A percentile compares a stretch with the other conserved stretches of the same genome.
phyloP scores from a whole-genome alignment of 2,329 filamentous ascomycete genomes.

The Exophiala lecanii-corni region DNA sequence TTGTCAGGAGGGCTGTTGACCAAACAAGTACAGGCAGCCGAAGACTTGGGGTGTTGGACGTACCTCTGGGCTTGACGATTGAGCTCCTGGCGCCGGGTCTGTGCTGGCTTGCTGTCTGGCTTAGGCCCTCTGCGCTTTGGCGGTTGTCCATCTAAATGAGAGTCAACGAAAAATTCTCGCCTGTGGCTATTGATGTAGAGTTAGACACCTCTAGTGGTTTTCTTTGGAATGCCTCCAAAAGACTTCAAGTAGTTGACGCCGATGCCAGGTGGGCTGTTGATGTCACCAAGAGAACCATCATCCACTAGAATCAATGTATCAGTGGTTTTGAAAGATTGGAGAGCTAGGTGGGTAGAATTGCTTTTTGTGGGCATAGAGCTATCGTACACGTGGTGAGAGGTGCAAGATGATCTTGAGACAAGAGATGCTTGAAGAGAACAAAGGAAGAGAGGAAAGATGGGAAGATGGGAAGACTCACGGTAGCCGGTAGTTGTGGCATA shows the following conservation, averaged over 20 bases:
- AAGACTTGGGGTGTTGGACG: too few relatives aligned
- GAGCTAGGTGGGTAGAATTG: too few relatives aligned
- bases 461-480: conserved; percentile 9
- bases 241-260: conserved; percentile 62
- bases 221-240: conserved; percentile 61
- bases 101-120: conserved; percentile 89
- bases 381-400: too few relatives aligned
- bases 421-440: too few relatives aligned
- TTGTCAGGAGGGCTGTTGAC: too few relatives aligned
- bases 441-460: too few relatives aligned
- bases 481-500: conserved; percentile 13
- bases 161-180: too few relatives aligned
- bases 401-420: background rate
- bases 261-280: conserved; percentile 29
- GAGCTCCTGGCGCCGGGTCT: conserved; percentile 86
- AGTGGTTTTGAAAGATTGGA: too few relatives aligned
- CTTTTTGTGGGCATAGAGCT: background rate
- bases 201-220: conserved; percentile 66
- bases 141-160: conserved; percentile 66
- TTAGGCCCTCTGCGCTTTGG: conserved; percentile 91
- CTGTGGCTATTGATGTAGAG: too few relatives aligned
- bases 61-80: conserved; percentile 96
- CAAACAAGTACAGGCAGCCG: too few relatives aligned
- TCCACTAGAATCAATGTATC: too few relatives aligned
- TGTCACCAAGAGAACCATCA: conserved; percentile 15